phyloP scores from a whole-genome alignment of 345 rosid species.

The Tarenaya hassleriana region DNA sequence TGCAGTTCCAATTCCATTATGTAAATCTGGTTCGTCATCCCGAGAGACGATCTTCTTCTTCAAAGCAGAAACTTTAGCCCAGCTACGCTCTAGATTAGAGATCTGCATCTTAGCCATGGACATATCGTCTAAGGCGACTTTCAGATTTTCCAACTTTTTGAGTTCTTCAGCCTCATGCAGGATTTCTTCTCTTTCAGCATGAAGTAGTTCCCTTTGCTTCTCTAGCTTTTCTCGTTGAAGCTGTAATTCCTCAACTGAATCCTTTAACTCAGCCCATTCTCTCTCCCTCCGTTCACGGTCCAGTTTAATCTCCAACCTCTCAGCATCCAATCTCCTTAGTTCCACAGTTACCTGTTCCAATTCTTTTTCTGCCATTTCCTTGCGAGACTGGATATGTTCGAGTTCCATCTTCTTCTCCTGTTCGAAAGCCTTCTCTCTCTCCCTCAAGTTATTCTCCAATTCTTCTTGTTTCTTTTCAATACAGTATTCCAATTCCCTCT shows the following conservation, averaged over 20 bases:
- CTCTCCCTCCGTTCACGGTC: slow-evolving; percentile 76
- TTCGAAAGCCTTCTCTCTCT: slow-evolving; percentile 74
- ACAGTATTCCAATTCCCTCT: slow-evolving; percentile 71
- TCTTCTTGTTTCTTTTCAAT: slow-evolving; percentile 75
- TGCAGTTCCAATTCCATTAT: slow-evolving; percentile 25
- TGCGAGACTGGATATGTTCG: slow-evolving; percentile 49
- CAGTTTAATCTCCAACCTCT: slow-evolving; percentile 64
- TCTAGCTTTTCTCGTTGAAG: slow-evolving; percentile 68
- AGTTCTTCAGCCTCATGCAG: slow-evolving; percentile 56
- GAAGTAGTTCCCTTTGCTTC: slow-evolving; percentile 71
- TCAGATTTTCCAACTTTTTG: slow-evolving; percentile 70
- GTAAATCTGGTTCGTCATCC: slow-evolving; percentile 35
- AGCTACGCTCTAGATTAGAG: slow-evolving; percentile 54
- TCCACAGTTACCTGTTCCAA: slow-evolving; percentile 60
- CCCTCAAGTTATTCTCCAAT: slow-evolving; percentile 59
- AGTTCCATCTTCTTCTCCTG: slow-evolving; percentile 68
- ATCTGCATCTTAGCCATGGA: slow-evolving; percentile 60
- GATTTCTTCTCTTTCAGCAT: slow-evolving; percentile 70
- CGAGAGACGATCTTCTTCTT: slow-evolving; percentile 35
- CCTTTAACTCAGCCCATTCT: slow-evolving; percentile 73
- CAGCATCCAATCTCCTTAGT: slow-evolving; percentile 71
- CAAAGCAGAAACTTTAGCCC: slow-evolving; percentile 45
- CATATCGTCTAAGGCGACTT: slow-evolving; percentile 60
- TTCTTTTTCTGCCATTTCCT: slow-evolving; percentile 63
- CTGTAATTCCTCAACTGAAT: slow-evolving; percentile 73